Evolutionary conservation across 805 yeast genomes (phyloP), one percentile per base, ranked within the genome.

Genomic region (Starmerella khaoyaiensis): DNA sequence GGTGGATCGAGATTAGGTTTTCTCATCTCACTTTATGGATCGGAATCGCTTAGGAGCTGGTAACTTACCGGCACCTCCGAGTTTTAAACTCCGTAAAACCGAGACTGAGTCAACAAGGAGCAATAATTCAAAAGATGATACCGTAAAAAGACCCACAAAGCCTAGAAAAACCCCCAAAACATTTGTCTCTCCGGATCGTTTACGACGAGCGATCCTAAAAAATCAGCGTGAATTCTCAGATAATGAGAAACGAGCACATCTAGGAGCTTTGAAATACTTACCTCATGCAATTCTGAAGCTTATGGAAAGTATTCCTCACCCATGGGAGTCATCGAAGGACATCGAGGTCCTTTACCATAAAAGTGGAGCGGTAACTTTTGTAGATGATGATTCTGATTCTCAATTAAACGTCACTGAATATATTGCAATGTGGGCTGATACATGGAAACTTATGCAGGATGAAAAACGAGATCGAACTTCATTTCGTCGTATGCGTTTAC

Each of bases 291-390:
- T 84, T 3, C 58, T 84, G 47, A 90, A 90, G 57, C 67, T 90
- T 27, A 54, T 90, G 27, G 98, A 90, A 52, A 84, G 83, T 53
- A 87, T 90, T 87, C 99, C 99, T 0, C 94, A 84, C 55, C 99
- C 99, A 1, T 90, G 99, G 99, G 97, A 90, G 56, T 71, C 73
- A 36, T 62, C 69, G 1, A 80, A 80, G 44, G 93, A 80, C 30
- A 97, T 90, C 17, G 74, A 71, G 40, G 97, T 87, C 5, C 58
- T 87, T 28, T 90, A 90, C 55, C 99, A 90, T 53, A 69, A 70
- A 16, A 74, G 90, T 0, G 98, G 98, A 19, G 96, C 98, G 11
- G 78, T 90, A 15, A 83, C 98, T 0, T 84, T 90, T 64, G 94
- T 90, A 16, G 78, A 87, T 55, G 97, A 90, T 54, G 67, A 71